Percentiles rank a stretch among this genome's conserved stretches.
Conservation (phyloP, 257 asterid species). For the Parsonsia alboflavescens region DNA sequence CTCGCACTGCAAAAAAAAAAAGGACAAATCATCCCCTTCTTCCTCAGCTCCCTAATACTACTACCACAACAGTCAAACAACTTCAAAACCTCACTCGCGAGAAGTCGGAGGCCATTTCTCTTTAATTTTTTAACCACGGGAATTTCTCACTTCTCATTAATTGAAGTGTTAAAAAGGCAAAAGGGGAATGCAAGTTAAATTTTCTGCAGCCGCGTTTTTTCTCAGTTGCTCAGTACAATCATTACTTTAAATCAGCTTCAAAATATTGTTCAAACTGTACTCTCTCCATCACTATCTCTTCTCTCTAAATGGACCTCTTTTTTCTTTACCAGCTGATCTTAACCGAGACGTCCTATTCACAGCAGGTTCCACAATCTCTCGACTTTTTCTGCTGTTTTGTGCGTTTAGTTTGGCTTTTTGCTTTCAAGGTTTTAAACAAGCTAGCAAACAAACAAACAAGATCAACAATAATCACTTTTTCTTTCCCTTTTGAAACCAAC, state of each 20-base stretch:
- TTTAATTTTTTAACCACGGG: too few species aligned
- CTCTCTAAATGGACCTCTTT: conserved; percentile 1
- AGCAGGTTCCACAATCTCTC: conserved; percentile 55
- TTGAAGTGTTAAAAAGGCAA: not conserved
- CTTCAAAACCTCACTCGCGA: conserved; percentile 9
- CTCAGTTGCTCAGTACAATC: conserved; percentile 25
- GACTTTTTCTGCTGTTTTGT: conserved; percentile 26
- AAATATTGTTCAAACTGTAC: conserved; percentile 4
- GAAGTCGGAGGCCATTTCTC: conserved; percentile 23
- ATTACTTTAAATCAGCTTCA: conserved; percentile 22
- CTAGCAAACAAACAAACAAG: conserved; percentile 8
- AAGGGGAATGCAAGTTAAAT: not conserved
- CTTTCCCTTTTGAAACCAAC: conserved; percentile 26
- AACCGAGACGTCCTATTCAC: conserved; percentile 38
- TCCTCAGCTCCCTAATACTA: not conserved
- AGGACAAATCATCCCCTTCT: not conserved
- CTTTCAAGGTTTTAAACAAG: not conserved
- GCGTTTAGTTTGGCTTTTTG: conserved; percentile 21
- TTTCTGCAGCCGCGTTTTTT: conserved; percentile 24
- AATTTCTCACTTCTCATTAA: conserved; percentile 1
- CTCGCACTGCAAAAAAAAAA: not conserved
- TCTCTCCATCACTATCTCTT: not conserved
- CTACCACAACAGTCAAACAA: not conserved
- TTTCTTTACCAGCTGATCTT: conserved; percentile 1
- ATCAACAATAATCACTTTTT: conserved; percentile 7